A percentile compares a stretch with the other conserved stretches of the same genome.
phyloP scores from a whole-genome alignment of 1,284 basidiomycete genomes.

The Ustilago sp. region DNA sequence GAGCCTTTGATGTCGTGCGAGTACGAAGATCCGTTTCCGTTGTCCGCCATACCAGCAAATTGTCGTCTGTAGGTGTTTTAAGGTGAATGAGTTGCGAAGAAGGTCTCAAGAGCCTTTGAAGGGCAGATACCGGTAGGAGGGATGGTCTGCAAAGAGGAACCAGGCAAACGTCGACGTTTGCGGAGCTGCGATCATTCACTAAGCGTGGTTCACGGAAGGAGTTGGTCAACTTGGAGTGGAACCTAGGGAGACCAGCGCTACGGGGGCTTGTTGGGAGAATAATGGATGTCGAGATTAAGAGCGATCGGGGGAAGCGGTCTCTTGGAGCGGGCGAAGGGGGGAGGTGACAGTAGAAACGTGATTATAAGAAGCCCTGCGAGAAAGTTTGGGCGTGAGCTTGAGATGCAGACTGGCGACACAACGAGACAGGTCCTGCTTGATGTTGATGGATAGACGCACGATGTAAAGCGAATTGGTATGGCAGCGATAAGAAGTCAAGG shows the following conservation, averaged over 20 bases:
- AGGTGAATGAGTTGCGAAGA: background rate
- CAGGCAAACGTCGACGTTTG: conserved; percentile 44
- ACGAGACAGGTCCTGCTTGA: background rate
- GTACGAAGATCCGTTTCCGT: conserved; percentile 21
- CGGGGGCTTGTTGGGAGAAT: background rate
- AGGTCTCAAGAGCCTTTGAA: conserved; percentile 32
- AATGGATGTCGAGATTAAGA: background rate
- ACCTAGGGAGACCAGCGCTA: background rate
- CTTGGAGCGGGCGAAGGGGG: background rate
- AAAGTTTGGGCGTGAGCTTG: background rate
- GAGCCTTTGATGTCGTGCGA: conserved; percentile 30
- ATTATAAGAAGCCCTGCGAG: background rate
- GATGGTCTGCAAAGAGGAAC: conserved; percentile 34
- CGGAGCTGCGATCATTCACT: conserved; percentile 44
- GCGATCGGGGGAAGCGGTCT: too few species aligned
- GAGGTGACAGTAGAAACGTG: background rate
- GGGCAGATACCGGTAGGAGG: conserved; percentile 34
- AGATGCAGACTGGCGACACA: background rate
- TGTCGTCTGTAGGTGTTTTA: background rate
- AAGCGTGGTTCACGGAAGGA: conserved; percentile 5
- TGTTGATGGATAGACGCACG: background rate
- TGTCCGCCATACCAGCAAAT: conserved; percentile 22
- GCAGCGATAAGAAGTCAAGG: conserved; percentile 7
- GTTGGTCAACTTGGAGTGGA: background rate
- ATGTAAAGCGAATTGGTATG: background rate